These are phyloP conservation scores for Rhodocollybia butyracea DNA, from an alignment of 768 basidiomycete genomes.

Conservation along the genomic window DNA sequence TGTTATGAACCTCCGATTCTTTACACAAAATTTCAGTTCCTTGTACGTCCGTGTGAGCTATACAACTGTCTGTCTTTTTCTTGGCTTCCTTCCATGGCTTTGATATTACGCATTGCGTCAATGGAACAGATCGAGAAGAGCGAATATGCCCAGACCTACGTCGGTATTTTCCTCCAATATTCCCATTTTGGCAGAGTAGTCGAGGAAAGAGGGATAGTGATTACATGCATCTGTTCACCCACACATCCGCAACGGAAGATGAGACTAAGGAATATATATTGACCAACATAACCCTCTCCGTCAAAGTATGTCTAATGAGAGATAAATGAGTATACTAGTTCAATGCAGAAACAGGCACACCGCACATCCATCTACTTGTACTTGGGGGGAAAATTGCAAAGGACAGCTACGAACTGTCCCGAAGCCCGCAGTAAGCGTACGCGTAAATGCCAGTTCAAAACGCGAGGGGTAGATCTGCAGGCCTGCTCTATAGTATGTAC, in stretches of 20 bases:
- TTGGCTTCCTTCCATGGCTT: constrained; percentile 65
- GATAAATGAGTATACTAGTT: not conserved
- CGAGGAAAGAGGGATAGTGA: constrained; percentile 89
- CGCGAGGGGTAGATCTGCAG: constrained; percentile 3
- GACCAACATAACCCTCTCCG: constrained; percentile 96
- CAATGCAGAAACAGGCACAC: not conserved
- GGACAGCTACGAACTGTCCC: constrained; percentile 76
- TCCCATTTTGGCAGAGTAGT: constrained; percentile 79
- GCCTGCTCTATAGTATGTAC: constrained; percentile 75
- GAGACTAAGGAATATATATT: constrained; percentile 88
- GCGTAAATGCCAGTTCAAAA: constrained; percentile 1
- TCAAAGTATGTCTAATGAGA: constrained; percentile 81
- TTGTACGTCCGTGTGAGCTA: constrained; percentile 42
- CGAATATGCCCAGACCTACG: constrained; percentile 34
- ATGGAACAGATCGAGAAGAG: constrained; percentile 1
- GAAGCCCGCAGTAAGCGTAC: constrained; percentile 53
- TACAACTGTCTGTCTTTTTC: constrained; percentile 56
- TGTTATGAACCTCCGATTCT: constrained; percentile 34
- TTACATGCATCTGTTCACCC: constrained; percentile 92
- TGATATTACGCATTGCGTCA: not conserved
- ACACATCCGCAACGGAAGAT: no score
- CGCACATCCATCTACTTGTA: constrained; percentile 78
- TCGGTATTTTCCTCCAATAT: constrained; percentile 70
- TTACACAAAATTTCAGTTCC: constrained; percentile 51
- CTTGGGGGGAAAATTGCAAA: constrained; percentile 92